A percentile compares a stretch with the other conserved stretches of the same genome.
These are phyloP conservation scores for Mycena crocata DNA, from an alignment of 768 basidiomycete genomes.

Conservation along the genomic window DNA sequence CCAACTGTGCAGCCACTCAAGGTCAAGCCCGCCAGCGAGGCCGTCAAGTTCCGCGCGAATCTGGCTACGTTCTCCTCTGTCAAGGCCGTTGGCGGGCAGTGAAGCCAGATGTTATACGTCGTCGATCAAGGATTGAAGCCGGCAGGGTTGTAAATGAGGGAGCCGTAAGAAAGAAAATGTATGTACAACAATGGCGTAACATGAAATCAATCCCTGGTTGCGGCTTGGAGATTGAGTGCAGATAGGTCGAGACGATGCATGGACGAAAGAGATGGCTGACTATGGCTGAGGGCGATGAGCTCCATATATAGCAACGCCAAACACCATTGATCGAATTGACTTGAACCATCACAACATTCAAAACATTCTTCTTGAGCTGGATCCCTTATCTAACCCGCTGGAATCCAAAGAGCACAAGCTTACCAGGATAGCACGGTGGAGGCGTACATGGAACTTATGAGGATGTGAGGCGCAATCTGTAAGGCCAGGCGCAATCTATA, in stretches of 20 bases:
- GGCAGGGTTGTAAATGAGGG: not conserved
- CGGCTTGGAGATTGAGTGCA: not conserved
- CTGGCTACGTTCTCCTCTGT: constrained; percentile 41
- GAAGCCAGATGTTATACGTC: not conserved
- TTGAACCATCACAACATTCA: too few relatives aligned
- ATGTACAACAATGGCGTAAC: constrained; percentile 17
- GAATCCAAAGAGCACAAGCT: too few relatives aligned
- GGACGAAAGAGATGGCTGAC: not conserved
- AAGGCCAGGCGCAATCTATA: too few relatives aligned
- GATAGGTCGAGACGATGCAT: too few relatives aligned
- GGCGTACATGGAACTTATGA: too few relatives aligned
- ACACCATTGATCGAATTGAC: too few relatives aligned
- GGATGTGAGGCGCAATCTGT: too few relatives aligned
- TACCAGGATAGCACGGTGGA: too few relatives aligned
- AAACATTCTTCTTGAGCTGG: too few relatives aligned
- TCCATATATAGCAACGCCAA: too few relatives aligned
- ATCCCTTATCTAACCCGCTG: too few relatives aligned
- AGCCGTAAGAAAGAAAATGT: not conserved
- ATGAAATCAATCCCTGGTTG: not conserved
- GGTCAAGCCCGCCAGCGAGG: constrained; percentile 70
- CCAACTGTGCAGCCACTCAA: constrained; percentile 67
- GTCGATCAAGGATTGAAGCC: constrained; percentile 9
- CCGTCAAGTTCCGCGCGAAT: constrained; percentile 62
- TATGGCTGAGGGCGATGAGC: too few relatives aligned
- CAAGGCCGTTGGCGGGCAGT: not conserved